phyloP scores from a whole-genome alignment of 2,329 filamentous ascomycete genomes.

The Didymella arachidicola region DNA sequence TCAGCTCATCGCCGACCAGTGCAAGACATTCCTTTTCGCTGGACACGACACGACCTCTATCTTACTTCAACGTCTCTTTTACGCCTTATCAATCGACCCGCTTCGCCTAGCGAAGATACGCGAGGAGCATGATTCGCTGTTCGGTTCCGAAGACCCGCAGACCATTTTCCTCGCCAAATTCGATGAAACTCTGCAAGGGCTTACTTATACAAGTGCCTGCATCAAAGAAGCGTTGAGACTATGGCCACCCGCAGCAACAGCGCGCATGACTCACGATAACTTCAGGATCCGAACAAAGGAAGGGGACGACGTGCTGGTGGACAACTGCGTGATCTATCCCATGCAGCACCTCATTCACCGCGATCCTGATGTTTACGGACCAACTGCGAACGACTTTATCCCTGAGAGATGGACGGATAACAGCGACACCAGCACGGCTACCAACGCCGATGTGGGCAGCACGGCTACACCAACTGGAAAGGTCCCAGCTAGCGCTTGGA shows the following conservation, averaged over 20 bases:
- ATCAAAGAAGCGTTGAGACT: constrained; percentile 64
- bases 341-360: constrained; percentile 53
- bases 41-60: constrained; percentile 57
- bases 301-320: constrained; percentile 54
- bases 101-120: constrained; percentile 45
- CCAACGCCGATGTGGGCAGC: constrained; percentile 24
- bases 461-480: constrained; percentile 17
- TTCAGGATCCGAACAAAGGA: constrained; percentile 55
- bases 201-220: constrained; percentile 62
- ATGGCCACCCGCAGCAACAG: constrained; percentile 59
- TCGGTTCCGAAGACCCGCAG: constrained; percentile 56
- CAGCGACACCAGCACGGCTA: constrained; percentile 30
- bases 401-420: constrained; percentile 53
- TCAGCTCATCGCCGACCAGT: constrained; percentile 49
- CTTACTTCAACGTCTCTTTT: constrained; percentile 43
- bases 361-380: constrained; percentile 45
- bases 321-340: constrained; percentile 56
- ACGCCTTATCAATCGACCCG: constrained; percentile 44
- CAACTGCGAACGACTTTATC: constrained; percentile 41
- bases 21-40: constrained; percentile 57
- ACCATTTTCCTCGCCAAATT: constrained; percentile 54
- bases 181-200: constrained; percentile 56
- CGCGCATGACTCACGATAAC: constrained; percentile 51
- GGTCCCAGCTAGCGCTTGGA: constrained; percentile 58
- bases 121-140: constrained; percentile 62